Base-by-base conservation (phyloP, 768 basidiomycete species). In the Sporobolomyces roseus region DNA sequence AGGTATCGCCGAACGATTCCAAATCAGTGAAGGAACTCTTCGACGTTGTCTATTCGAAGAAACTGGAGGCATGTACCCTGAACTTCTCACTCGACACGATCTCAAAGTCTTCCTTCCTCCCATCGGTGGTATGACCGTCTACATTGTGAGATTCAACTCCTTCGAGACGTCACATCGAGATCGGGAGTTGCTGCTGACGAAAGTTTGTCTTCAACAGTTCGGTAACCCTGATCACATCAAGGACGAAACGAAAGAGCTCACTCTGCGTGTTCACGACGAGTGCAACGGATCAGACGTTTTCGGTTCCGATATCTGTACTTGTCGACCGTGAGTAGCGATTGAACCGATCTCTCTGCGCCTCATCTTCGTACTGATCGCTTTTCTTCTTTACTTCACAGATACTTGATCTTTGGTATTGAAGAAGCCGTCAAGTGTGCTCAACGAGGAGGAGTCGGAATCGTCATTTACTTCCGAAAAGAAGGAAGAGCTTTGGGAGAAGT, bases 261-360 rank as follows among this genome's bases (percentile, higher is more conserved):
- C 90, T 0, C 79, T 93, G 5, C 89, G 91, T 58, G 89, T 93
- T 0, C 93, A 98, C 78, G 94, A 96, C 75, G 92, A 93, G 81
- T 97, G 93, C 77, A 93, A 93, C 75, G 93, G 93, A 8, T 93
- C 91, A 10, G 93, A 97, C 78, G 93, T 96, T 51, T 96, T 96
- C 75, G 93, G 93, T 17, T 93, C 90, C 2, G 58, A 60, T 23
- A 60, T 60, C 32, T 60, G 58, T 25, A 60, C 58, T 10, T 60
- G 58, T 38, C 4, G 58, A 0, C n/a, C n/a, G 78, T 79, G 63
- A 78, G 78, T 55, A 4, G 17, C 30, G 45, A 77, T 77, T 56
- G n/a, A n/a, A n/a, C n/a, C n/a, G n/a, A 53, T 35, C 21, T 23
- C 6, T 30, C n/a, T 25, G n/a, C n/a, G 3, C 45, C 45, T 46